phyloP scores from a whole-genome alignment of 2,329 filamentous ascomycete species.

The Peltaster fructicola region DNA sequence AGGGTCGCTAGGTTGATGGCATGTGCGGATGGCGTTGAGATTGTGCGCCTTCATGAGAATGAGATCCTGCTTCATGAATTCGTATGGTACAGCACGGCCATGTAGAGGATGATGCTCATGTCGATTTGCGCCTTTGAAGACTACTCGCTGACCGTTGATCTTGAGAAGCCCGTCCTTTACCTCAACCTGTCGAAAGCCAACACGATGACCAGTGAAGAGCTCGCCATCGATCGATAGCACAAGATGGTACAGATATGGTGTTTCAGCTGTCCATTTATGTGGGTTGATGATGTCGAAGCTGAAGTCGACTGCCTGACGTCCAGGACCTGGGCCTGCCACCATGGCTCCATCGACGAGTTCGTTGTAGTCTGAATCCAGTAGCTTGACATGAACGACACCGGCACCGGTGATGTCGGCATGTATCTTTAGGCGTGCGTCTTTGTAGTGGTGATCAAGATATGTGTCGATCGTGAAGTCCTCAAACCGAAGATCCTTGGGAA shows the following conservation, averaged over 20 bases:
- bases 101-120: slow-evolving; percentile 52
- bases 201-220: slow-evolving; percentile 32
- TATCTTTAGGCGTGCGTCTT: slow-evolving; percentile 29
- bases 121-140: slow-evolving; percentile 47
- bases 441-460: slow-evolving; percentile 33
- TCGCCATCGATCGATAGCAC: slow-evolving; percentile 24
- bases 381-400: slow-evolving; percentile 28
- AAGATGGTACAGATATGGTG: slow-evolving; percentile 42
- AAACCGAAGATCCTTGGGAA: slow-evolving; percentile 34
- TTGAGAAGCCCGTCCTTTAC: slow-evolving; percentile 40
- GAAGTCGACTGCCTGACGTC: slow-evolving; percentile 12
- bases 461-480: slow-evolving; percentile 42
- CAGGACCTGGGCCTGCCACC: slow-evolving; percentile 6
- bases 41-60: slow-evolving; percentile 53
- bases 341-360: slow-evolving; percentile 24
- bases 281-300: slow-evolving; percentile 34
- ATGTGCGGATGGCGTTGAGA: slow-evolving; percentile 51
- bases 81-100: slow-evolving; percentile 44
- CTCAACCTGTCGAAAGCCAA: slow-evolving; percentile 49
- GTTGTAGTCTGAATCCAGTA: slow-evolving; percentile 15
- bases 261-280: slow-evolving; percentile 52
- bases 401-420: slow-evolving; percentile 10
- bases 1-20: slow-evolving; percentile 50
- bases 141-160: slow-evolving; percentile 45
- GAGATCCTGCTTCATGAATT: slow-evolving; percentile 44